Base-by-base conservation (phyloP, 169 alveolate genomes). In the Plasmodium vinckei region DNA sequence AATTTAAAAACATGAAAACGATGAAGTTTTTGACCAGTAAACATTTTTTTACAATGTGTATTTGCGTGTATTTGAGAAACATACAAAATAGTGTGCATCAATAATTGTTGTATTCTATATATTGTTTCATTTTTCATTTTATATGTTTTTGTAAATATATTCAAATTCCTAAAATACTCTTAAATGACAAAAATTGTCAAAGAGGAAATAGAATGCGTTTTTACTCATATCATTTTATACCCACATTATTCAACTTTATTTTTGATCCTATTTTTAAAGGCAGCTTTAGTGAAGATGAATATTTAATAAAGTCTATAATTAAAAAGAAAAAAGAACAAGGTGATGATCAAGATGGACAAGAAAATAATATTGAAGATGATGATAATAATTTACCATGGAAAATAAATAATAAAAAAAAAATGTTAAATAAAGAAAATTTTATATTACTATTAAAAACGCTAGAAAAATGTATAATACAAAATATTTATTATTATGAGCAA, bases 21-120 rank as follows among this genome's bases (percentile, higher is more conserved):
- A 67, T 79, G 89, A 79, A 79, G 68, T 79, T 79, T 49, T 67
- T 79, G 60, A 79, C 89, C 53, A 79, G 89, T 79, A 79, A 79
- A 9, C n/a, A n/a, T 51, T 51, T 15, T 51, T 51, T 12, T 15
- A 0, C 59, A 15, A 51, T 33, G 42, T 33, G 5, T 0, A 33
- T 33, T 33, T 33, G 42, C 5, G 42, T 0, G 7, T 3, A 0
- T 33, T 33, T 33, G 42, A 4, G 3, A 33, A 33, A 33, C 3
- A 33, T 33, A 33, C 42, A 33, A 3, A 33, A 33, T 33, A 3
- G 42, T 33, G 42, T 33, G 42, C 42, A 33, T 33, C 42, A 33
- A 33, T 3, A 3, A 27, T 27, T 27, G 0, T 1, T 27, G 4
- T 27, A 27, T 27, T 0, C 5, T 4, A 27, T 1, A 27, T 27